Evolutionary conservation across 2,329 filamentous ascomycete genomes (phyloP).

Genomic region (Sporothrix pseudoabietina): DNA sequence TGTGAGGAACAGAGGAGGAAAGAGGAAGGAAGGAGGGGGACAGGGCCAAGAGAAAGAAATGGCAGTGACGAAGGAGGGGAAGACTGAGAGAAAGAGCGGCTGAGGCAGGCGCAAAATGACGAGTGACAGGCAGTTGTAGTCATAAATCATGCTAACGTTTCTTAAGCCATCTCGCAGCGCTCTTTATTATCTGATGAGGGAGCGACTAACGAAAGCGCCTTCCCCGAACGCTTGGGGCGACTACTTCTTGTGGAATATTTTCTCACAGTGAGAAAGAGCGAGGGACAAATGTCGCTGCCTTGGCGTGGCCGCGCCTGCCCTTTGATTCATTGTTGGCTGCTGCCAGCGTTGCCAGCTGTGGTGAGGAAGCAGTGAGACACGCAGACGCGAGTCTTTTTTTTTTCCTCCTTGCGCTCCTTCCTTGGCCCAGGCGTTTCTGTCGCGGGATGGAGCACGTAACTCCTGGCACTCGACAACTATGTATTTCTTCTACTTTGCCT

Average conservation of each 20-base stretch:
- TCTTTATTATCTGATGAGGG: conserved; percentile 22
- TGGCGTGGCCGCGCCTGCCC: neutral
- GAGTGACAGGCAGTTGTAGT: conserved; percentile 8
- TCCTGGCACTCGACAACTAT: neutral
- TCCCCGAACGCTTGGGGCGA: conserved; percentile 14
- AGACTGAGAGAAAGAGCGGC: neutral
- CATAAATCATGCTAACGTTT: conserved; percentile 4
- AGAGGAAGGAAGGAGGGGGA: neutral
- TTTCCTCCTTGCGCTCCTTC: neutral
- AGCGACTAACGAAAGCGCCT: neutral
- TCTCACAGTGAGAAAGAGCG: neutral
- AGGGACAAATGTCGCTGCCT: neutral
- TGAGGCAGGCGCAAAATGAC: neutral
- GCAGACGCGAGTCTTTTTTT: neutral
- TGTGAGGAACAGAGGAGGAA: neutral
- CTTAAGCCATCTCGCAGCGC: neutral
- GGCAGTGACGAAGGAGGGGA: conserved; percentile 1
- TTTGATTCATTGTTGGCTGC: neutral
- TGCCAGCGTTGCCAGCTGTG: neutral
- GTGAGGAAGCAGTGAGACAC: conserved; percentile 1
- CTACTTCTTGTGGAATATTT: conserved; percentile 1
- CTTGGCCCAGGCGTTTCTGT: conserved; percentile 10
- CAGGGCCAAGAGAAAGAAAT: neutral
- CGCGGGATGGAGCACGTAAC: conserved; percentile 9
- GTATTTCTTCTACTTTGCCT: conserved; percentile 11